Evolutionary conservation across 495 filamentous ascomycete genomes (phyloP).

Genomic region (Poronia punctata): DNA sequence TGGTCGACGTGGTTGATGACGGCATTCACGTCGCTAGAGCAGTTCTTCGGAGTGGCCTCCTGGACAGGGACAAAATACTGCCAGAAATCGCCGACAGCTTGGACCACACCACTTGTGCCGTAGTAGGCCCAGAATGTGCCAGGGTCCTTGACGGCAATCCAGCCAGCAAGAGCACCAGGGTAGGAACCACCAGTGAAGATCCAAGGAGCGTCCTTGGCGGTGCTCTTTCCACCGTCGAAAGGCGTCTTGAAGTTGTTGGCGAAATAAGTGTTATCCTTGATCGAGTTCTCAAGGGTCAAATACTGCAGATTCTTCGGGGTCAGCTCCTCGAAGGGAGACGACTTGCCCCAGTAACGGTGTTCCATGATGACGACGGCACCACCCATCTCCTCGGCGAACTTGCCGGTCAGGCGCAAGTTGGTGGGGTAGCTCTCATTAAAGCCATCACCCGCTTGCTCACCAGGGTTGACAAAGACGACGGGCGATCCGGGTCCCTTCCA

Average conservation of each 20-base stretch:
- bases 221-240: constrained; percentile 50
- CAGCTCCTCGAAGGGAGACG: constrained; percentile 50
- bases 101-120: constrained; percentile 55
- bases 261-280: constrained; percentile 57
- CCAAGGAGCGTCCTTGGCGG: constrained; percentile 54
- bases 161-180: constrained; percentile 55
- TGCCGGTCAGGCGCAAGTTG: constrained; percentile 46
- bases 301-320: constrained; percentile 52
- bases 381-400: constrained; percentile 46
- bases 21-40: constrained; percentile 47
- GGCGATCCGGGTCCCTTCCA: constrained; percentile 51
- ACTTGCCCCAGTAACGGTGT: constrained; percentile 56
- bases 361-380: constrained; percentile 54
- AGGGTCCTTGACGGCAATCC: constrained; percentile 51
- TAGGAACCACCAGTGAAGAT: constrained; percentile 59
- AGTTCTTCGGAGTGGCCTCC: constrained; percentile 58
- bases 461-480: constrained; percentile 53
- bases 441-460: constrained; percentile 45
- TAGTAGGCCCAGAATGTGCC: constrained; percentile 65
- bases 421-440: constrained; percentile 50
- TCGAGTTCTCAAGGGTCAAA: constrained; percentile 55
- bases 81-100: constrained; percentile 59
- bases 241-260: constrained; percentile 51
- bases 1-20: constrained; percentile 54
- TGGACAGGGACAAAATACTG: constrained; percentile 59